These are phyloP conservation scores for Bretschneidera sinensis DNA, from an alignment of 345 rosid genomes.

Conservation along the genomic window DNA sequence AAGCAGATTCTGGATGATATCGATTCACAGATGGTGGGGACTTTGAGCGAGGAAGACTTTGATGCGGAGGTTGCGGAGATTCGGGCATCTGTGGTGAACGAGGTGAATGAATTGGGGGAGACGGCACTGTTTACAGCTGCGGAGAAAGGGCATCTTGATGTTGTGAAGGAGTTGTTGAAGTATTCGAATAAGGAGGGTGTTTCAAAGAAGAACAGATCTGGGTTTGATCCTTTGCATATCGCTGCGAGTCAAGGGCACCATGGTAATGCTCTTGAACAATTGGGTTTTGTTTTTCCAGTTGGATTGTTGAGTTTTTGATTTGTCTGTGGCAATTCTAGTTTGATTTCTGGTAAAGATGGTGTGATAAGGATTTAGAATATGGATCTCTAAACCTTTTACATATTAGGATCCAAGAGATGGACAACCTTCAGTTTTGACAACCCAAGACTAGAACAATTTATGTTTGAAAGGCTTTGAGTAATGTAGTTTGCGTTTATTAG, in stretches of 20 bases:
- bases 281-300: neutral
- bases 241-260: conserved; percentile 89
- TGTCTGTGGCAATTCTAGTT: neutral
- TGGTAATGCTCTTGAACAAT: conserved; percentile 41
- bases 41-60: conserved; percentile 62
- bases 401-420: neutral
- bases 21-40: conserved; percentile 63
- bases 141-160: conserved; percentile 86
- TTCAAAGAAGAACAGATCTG: conserved; percentile 70
- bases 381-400: no score
- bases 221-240: conserved; percentile 79
- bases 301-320: neutral
- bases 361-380: neutral
- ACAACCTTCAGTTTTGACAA: neutral
- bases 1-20: conserved; percentile 75
- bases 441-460: neutral
- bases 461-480: neutral
- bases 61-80: conserved; percentile 77
- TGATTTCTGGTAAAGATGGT: neutral
- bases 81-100: conserved; percentile 76
- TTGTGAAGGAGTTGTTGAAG: conserved; percentile 78
- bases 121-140: conserved; percentile 85
- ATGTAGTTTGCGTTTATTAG: neutral
- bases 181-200: conserved; percentile 72
- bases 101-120: conserved; percentile 93